phyloP scores from a whole-genome alignment of 192 early-diverging fungal genomes.

The Borealophlyctis nickersoniae region DNA sequence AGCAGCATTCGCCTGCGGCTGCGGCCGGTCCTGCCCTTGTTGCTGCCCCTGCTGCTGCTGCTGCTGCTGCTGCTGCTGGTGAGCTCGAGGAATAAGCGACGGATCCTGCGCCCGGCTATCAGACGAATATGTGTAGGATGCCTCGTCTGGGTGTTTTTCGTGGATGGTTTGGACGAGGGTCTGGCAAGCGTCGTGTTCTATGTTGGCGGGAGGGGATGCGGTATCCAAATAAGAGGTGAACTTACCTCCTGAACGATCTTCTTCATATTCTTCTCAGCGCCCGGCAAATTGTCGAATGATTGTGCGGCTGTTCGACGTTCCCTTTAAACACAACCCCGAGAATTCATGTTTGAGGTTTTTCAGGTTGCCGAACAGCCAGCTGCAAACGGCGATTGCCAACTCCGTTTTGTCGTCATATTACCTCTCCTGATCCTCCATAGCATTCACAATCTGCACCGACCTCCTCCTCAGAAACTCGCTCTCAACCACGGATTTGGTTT shows the following conservation, averaged over 20 bases:
- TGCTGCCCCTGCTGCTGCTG: neutral
- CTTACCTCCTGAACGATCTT: neutral
- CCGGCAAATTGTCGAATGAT: neutral
- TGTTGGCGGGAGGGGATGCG: too few species aligned
- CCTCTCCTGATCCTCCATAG: neutral
- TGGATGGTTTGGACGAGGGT: too few species aligned
- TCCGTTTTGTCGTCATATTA: too few species aligned
- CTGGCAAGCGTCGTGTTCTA: too few species aligned
- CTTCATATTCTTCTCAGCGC: neutral
- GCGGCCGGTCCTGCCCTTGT: neutral
- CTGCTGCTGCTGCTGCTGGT: slow-evolving; percentile 7
- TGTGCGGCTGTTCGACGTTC: neutral
- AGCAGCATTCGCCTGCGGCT: too few species aligned
- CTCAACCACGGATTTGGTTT: slow-evolving; percentile 6
- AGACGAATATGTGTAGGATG: neutral
- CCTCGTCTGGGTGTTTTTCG: neutral
- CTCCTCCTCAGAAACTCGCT: neutral
- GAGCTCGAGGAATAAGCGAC: neutral
- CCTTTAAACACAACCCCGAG: too few species aligned
- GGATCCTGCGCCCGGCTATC: neutral
- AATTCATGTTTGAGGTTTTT: too few species aligned
- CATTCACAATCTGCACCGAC: neutral
- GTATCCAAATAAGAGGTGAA: neutral
- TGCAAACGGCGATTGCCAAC: too few species aligned
- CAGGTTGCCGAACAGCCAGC: too few species aligned